Evolutionary conservation across 2,329 filamentous ascomycete species (phyloP), one percentile per base, ranked within the genome.

Genomic region (Fusarium heterosporum): DNA sequence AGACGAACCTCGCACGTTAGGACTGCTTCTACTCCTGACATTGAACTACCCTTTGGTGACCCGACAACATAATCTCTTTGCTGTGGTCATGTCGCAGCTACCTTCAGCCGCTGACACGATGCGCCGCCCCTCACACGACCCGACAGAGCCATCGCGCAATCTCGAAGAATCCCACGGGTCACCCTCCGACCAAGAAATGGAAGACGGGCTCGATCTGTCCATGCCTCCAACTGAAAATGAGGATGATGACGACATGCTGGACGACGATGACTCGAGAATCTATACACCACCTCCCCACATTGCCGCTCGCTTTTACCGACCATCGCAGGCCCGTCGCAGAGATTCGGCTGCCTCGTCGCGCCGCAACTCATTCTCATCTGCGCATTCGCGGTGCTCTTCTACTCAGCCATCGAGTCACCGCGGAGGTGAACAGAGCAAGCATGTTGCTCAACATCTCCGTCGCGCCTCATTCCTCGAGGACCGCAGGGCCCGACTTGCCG

Each of bases 401-500:
- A 74, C 78, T 4, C 87, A 86, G 68, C 85, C 84, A 72, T 78
- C 81, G 62, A 79, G 80, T 38, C 82, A 82, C 76, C 82, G 80
- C 62, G 80, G 75, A n/a, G 74, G 79, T n/a, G 85, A 87, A 19
- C 90, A 93, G 79, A 93, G 89, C 82, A 92, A 91, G 75, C 86
- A 92, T 77, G 83, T 93, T 55, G 91, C 91, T 56, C 91, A 93
- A 75, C 91, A 93, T 75, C 83, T 93, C 56, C 91, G 92, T 41
- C 89, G 92, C 52, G 89, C 91, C 47, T 93, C 90, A 16, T 94
- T 95, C 59, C 86, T 95, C 64, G 92, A 94, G 77, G 90, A 90
- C 69, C 89, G 92, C 63, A 93, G 92, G 75, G 91, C 92, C 14
- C 87, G 92, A 19, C 84, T 96, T 17, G 92, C 92, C 54, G 92